A percentile compares a stretch with the other conserved stretches of the same genome.
Conservation (phyloP, 768 basidiomycete species). For the Podaxis pistillaris region DNA sequence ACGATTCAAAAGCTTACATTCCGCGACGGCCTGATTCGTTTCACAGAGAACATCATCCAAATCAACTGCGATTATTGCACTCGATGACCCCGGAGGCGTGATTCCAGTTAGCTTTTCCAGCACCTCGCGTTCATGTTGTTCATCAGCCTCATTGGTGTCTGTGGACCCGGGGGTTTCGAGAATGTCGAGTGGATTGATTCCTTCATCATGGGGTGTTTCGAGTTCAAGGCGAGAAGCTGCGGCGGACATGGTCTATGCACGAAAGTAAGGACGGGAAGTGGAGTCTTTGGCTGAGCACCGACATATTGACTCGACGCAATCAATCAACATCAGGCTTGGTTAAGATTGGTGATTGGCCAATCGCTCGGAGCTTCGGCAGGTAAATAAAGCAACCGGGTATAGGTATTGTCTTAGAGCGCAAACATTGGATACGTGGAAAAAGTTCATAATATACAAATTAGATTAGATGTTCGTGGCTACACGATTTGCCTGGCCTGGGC, state of each 20-base stretch:
- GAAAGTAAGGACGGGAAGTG: neutral
- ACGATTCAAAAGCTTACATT: conserved; percentile 43
- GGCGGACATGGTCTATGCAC: conserved; percentile 25
- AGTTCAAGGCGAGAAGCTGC: conserved; percentile 26
- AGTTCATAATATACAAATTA: neutral
- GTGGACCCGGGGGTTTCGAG: neutral
- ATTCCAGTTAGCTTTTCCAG: conserved; percentile 16
- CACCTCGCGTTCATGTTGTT: conserved; percentile 14
- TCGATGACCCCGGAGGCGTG: conserved; percentile 22
- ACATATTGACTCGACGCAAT: neutral
- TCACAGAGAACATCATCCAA: conserved; percentile 65
- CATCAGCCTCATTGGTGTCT: neutral
- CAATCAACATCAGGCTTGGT: neutral
- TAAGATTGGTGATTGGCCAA: neutral
- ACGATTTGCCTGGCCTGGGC: conserved; percentile 6
- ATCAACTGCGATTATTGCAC: conserved; percentile 58
- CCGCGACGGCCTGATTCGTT: conserved; percentile 56
- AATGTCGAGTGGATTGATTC: neutral
- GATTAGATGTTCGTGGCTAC: neutral
- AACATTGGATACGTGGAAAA: neutral
- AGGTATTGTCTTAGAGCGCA: neutral
- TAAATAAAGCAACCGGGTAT: neutral
- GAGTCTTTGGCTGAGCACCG: neutral
- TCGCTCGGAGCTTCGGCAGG: neutral
- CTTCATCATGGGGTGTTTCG: conserved; percentile 3